Percentiles rank a stretch among this genome's conserved stretches.
phyloP scores from a whole-genome alignment of 2,329 filamentous ascomycete species.

The Hirsutella thompsonii region DNA sequence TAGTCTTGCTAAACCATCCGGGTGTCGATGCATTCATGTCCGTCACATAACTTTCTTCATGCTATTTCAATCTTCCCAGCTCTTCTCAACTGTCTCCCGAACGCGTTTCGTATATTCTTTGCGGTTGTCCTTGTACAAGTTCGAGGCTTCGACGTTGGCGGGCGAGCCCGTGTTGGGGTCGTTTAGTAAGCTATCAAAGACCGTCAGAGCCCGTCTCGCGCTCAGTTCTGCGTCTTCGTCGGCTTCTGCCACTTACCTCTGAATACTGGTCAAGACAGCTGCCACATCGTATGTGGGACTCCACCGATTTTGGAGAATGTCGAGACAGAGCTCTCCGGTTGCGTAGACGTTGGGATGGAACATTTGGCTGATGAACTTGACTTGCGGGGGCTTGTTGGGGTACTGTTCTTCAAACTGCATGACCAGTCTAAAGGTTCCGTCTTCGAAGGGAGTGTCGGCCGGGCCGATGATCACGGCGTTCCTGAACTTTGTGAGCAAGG shows the following conservation, averaged over 20 bases:
- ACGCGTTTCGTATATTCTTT: conserved; percentile 95
- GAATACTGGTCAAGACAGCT: conserved; percentile 91
- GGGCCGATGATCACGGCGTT: conserved; percentile 98
- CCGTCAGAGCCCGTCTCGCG: conserved; percentile 12
- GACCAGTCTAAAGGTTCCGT: conserved; percentile 91
- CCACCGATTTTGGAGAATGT: conserved; percentile 97
- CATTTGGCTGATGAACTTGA: conserved; percentile 99
- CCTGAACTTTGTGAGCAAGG: conserved; percentile 37
- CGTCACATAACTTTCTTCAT: background rate
- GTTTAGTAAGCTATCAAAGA: conserved; percentile 62
- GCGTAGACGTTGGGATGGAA: conserved; percentile 98
- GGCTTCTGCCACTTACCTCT: conserved; percentile 54
- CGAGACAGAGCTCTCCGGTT: conserved; percentile 88
- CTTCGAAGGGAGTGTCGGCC: conserved; percentile 93
- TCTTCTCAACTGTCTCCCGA: conserved; percentile 95
- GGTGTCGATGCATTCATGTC: background rate
- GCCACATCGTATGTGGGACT: conserved; percentile 98
- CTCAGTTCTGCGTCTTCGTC: background rate
- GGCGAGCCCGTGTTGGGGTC: conserved; percentile 98
- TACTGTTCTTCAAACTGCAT: conserved; percentile 99
- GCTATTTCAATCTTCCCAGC: conserved; percentile 73
- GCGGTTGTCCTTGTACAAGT: conserved; percentile 95
- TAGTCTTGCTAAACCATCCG: background rate
- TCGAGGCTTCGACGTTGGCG: conserved; percentile 94
- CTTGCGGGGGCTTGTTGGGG: conserved; percentile 91